Conservation (phyloP, 2,329 filamentous ascomycete species). For the Raffaelea arxii region DNA sequence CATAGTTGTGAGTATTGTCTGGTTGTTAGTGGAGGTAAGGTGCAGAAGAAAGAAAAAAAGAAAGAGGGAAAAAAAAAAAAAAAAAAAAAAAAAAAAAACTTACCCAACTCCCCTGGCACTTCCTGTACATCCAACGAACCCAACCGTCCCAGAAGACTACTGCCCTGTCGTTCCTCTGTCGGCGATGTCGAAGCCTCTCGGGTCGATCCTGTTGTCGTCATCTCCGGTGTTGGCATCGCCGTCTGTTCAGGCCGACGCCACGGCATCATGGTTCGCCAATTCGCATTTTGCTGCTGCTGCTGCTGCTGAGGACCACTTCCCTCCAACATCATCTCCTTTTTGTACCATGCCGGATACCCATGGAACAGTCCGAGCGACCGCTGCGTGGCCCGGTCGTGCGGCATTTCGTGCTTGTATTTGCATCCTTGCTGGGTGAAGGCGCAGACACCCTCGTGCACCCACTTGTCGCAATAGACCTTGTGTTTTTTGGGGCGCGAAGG, state of each 20-base stretch:
- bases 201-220: not conserved
- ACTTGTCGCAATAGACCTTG: constrained; percentile 81
- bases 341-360: constrained; percentile 52
- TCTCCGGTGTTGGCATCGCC: not conserved
- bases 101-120: not conserved
- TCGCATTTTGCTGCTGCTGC: constrained; percentile 1
- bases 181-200: not conserved
- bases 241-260: too few species aligned
- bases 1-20: not conserved
- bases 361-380: constrained; percentile 61
- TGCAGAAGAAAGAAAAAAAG: not conserved
- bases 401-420: constrained; percentile 87
- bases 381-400: constrained; percentile 55
- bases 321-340: constrained; percentile 22
- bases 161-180: not conserved
- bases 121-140: not conserved
- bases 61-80: not conserved
- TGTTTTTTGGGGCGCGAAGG: constrained; percentile 24
- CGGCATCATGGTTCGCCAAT: too few species aligned
- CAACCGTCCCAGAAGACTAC: too few species aligned
- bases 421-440: constrained; percentile 81
- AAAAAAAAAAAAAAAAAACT: not conserved
- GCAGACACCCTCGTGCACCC: constrained; percentile 79
- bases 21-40: not conserved
- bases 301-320: not conserved